Percentiles rank a stretch among this genome's conserved stretches.
Evolutionary conservation across 192 early-diverging fungal species (phyloP).

Genomic region (Powellomyces hirtus): DNA sequence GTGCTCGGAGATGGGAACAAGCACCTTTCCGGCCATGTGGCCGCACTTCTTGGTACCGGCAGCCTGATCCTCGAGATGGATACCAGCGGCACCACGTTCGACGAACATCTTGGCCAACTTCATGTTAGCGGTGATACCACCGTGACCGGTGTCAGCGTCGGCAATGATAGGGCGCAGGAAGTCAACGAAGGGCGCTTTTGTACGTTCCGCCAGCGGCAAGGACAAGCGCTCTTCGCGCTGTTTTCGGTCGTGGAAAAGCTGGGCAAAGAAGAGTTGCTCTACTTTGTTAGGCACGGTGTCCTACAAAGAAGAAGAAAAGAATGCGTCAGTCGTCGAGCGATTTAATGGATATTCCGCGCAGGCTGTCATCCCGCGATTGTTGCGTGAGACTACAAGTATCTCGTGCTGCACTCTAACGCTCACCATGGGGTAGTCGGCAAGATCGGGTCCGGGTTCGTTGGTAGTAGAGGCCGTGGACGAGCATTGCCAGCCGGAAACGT

Average conservation of each 20-base stretch:
- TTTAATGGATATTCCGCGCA: too few relatives aligned
- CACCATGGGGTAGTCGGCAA: conserved; percentile 98
- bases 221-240: conserved; percentile 87
- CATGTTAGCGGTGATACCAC: conserved; percentile 97
- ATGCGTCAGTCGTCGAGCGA: too few relatives aligned
- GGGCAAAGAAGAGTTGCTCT: conserved; percentile 95
- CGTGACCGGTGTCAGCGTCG: conserved; percentile 97
- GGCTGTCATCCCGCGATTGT: too few relatives aligned
- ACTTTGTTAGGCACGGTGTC: conserved; percentile 95
- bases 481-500: conserved; percentile 98
- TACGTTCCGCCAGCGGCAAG: conserved; percentile 63
- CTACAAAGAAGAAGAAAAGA: conserved; percentile 14
- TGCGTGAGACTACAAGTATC: not conserved
- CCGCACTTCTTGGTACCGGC: conserved; percentile 98
- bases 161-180: conserved; percentile 94
- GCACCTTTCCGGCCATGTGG: conserved; percentile 98
- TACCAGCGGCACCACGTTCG: conserved; percentile 92
- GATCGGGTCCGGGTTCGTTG: conserved; percentile 97
- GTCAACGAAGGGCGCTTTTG: conserved; percentile 73
- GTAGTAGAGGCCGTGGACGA: conserved; percentile 91
- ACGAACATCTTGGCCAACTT: conserved; percentile 97
- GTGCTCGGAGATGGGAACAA: conserved; percentile 97
- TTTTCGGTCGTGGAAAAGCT: conserved; percentile 95
- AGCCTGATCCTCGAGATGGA: conserved; percentile 92
- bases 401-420: conserved; percentile 29